These are phyloP conservation scores for Poa pratensis DNA, from an alignment of 176 grass and related monocot genomes.

Conservation along the genomic window DNA sequence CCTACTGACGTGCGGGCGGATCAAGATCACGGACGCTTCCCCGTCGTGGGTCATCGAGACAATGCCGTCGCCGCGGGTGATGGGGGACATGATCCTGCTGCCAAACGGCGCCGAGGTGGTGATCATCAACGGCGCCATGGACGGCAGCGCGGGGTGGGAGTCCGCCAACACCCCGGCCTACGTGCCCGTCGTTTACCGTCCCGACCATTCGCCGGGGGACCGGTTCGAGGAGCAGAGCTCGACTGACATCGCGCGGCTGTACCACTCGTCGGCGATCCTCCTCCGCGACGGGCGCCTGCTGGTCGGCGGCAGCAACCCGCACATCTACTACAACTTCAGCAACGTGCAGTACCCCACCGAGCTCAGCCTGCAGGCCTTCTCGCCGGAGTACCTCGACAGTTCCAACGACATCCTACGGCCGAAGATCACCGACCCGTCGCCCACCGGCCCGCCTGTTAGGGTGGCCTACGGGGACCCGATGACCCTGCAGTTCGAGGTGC, in stretches of 20 bases:
- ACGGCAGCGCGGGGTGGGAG: conserved; percentile 79
- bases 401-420: conserved; percentile 54
- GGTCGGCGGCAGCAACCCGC: conserved; percentile 85
- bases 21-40: conserved; percentile 71
- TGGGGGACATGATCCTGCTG: conserved; percentile 86
- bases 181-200: conserved; percentile 60
- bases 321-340: conserved; percentile 76
- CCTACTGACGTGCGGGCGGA: conserved; percentile 68
- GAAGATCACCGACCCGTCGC: conserved; percentile 44
- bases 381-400: conserved; percentile 62
- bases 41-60: conserved; percentile 72
- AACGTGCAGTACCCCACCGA: conserved; percentile 70
- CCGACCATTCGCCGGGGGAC: conserved; percentile 29
- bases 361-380: conserved; percentile 86
- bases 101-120: conserved; percentile 68
- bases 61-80: conserved; percentile 82
- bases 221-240: conserved; percentile 63
- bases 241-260: conserved; percentile 54
- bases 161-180: conserved; percentile 41
- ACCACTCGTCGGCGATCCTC: conserved; percentile 69
- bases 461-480: conserved; percentile 49
- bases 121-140: conserved; percentile 72
- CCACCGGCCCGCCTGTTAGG: neutral
- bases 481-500: conserved; percentile 52
- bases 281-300: conserved; percentile 77